Base-by-base conservation (phyloP, 23 red algal genomes). In the Chondrus crispus region DNA sequence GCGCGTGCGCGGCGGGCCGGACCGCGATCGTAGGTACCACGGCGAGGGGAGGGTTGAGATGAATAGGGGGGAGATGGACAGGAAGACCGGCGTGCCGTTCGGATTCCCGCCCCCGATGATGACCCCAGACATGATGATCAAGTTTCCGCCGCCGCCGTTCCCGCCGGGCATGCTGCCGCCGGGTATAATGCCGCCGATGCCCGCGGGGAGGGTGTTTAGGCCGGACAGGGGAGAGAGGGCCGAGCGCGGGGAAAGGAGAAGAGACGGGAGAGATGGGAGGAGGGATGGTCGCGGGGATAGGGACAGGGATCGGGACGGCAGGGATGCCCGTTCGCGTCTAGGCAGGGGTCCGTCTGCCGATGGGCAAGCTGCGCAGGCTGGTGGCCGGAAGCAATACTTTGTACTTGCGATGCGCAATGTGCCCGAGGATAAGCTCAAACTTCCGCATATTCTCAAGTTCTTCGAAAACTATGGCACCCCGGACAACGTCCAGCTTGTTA, bases 391-490 rank as follows among this genome's bases (percentile, higher is more conserved):
- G 35, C 26, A 66, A 32, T 66, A 66, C 18, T 66, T 32, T 22
- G 60, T 66, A 8, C 82, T 94, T 42, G 55, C 84, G 0, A 80
- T 72, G 16, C 45, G 60, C 38, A 62, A 80, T 29, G 84, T 96
- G 32, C 95, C 95, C 0, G 68, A 78, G 33, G 95, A 96, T 32
- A 91, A 92, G 90, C 53, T 96, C 73, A 85, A 82, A 66, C 76
- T 92, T 30, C 54, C 78, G 8, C 80, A 54, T 14, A 96, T 96
- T 45, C 74, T 69, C 55, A 60, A 55, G 13, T 96, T 92, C 50
- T 96, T 96, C 22, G 66, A 82, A 48, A 77, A 71, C n/a, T 96
- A 88, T 93, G 95, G 95, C 5, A 80, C 62, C 24, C 68, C 90
- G 46, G 72, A 44, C 20, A 80, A 91, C 20, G 85, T 96, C 9